These are phyloP conservation scores for Jaapia argillacea DNA, from an alignment of 768 basidiomycete species.

Conservation along the genomic window DNA sequence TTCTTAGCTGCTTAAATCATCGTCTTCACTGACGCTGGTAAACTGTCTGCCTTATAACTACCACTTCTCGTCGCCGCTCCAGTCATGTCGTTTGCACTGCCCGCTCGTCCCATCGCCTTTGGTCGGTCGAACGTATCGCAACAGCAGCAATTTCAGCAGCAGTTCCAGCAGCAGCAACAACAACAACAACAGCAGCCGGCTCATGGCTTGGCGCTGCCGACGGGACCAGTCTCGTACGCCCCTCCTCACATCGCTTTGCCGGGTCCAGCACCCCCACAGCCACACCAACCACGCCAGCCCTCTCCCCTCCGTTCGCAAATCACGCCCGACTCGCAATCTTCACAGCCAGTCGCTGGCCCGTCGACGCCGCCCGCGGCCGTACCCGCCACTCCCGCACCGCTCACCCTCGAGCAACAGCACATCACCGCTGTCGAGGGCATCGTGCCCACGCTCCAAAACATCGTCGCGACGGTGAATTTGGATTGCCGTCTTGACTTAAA, in stretches of 20 bases:
- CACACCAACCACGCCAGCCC: slow-evolving; percentile 31
- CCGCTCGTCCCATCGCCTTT: slow-evolving; percentile 72
- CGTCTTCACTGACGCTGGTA: neutral
- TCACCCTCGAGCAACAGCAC: slow-evolving; percentile 86
- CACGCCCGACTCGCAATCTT: slow-evolving; percentile 19
- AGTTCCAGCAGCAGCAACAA: slow-evolving; percentile 29
- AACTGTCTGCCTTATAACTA: no score
- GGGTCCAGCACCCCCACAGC: slow-evolving; percentile 32
- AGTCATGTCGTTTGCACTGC: slow-evolving; percentile 63
- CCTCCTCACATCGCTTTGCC: slow-evolving; percentile 38
- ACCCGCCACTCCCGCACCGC: slow-evolving; percentile 59
- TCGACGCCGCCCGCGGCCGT: slow-evolving; percentile 44
- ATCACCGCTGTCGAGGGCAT: slow-evolving; percentile 97
- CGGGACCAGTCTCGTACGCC: slow-evolving; percentile 25
- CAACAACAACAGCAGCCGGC: slow-evolving; percentile 36
- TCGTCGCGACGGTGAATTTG: slow-evolving; percentile 97
- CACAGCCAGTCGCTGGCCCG: slow-evolving; percentile 40
- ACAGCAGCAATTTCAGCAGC: slow-evolving; percentile 16
- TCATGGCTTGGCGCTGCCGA: slow-evolving; percentile 50
- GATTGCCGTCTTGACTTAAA: slow-evolving; percentile 96
- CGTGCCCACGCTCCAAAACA: slow-evolving; percentile 98
- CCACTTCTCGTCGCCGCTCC: no score
- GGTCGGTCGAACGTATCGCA: slow-evolving; percentile 45
- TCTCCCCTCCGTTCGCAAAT: slow-evolving; percentile 18
- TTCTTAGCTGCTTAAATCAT: neutral